phyloP scores from a whole-genome alignment of 2,329 filamentous ascomycete species.

The Fulvia fulva region DNA sequence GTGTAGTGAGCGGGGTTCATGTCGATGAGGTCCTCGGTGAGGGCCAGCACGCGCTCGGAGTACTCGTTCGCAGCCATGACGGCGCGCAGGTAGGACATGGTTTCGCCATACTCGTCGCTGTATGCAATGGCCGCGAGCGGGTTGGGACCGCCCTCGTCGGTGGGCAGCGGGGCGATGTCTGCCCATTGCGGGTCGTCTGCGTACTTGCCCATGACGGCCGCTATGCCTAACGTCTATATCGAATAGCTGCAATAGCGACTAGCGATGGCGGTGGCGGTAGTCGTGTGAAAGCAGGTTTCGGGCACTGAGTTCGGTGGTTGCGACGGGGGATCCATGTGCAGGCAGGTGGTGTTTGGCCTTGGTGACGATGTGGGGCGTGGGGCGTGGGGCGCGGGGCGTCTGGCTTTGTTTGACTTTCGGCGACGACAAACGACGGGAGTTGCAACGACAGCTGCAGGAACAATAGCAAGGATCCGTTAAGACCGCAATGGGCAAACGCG shows the following conservation, averaged over 20 bases:
- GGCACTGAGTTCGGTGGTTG: neutral
- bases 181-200: slow-evolving; percentile 72
- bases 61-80: slow-evolving; percentile 87
- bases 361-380: neutral
- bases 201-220: slow-evolving; percentile 45
- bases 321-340: neutral
- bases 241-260: neutral
- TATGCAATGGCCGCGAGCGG: slow-evolving; percentile 93
- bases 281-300: neutral
- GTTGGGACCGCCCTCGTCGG: slow-evolving; percentile 69
- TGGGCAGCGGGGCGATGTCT: slow-evolving; percentile 75
- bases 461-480: neutral
- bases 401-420: neutral
- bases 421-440: no score
- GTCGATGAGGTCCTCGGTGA: slow-evolving; percentile 85
- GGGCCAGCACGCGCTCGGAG: slow-evolving; percentile 69
- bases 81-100: slow-evolving; percentile 87
- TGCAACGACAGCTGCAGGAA: neutral
- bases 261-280: neutral
- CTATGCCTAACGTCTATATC: neutral
- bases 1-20: slow-evolving; percentile 98
- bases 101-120: slow-evolving; percentile 82
- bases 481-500: neutral
- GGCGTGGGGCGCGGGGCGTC: neutral
- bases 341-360: neutral